Percentiles rank a stretch among this genome's conserved stretches.
These are phyloP conservation scores for Epichloe glyceriae DNA, from an alignment of 2,329 filamentous ascomycete species.

Conservation along the genomic window DNA sequence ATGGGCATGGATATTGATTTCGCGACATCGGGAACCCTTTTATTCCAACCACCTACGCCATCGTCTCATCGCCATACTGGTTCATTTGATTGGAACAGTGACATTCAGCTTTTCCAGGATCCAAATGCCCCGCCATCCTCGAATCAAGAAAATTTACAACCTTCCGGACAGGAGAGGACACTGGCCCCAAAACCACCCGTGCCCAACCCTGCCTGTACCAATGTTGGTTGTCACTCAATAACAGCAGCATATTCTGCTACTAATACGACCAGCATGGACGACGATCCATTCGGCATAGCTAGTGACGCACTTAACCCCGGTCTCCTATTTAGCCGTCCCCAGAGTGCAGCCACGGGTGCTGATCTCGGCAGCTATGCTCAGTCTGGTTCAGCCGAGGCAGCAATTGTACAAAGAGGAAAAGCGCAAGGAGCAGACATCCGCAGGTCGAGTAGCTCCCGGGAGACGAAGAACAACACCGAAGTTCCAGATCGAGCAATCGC, in stretches of 20 bases:
- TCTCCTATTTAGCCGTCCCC: conserved; percentile 41
- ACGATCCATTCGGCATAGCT: conserved; percentile 38
- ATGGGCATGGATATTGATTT: conserved; percentile 53
- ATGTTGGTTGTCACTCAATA: conserved; percentile 19
- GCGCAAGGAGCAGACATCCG: conserved; percentile 20
- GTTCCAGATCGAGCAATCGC: conserved; percentile 27
- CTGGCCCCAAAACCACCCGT: conserved; percentile 38
- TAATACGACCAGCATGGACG: conserved; percentile 20
- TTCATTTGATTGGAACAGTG: conserved; percentile 44
- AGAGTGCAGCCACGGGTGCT: conserved; percentile 32
- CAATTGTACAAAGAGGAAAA: conserved; percentile 14
- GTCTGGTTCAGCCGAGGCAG: conserved; percentile 16
- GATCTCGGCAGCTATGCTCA: conserved; percentile 19
- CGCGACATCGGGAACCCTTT: conserved; percentile 25
- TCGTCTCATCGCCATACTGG: conserved; percentile 32
- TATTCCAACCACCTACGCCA: conserved; percentile 25
- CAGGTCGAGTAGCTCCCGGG: conserved; percentile 32
- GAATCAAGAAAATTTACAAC: conserved; percentile 24
- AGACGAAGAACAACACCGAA: conserved; percentile 26
- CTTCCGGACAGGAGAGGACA: conserved; percentile 28
- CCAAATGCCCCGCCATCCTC: conserved; percentile 20
- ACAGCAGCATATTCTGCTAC: conserved; percentile 28
- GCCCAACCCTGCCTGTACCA: conserved; percentile 13
- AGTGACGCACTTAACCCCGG: conserved; percentile 45
- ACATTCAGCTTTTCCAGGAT: conserved; percentile 42